Evolutionary conservation across 2,329 filamentous ascomycete species (phyloP).

Genomic region (Cladophialophora chaetospira): DNA sequence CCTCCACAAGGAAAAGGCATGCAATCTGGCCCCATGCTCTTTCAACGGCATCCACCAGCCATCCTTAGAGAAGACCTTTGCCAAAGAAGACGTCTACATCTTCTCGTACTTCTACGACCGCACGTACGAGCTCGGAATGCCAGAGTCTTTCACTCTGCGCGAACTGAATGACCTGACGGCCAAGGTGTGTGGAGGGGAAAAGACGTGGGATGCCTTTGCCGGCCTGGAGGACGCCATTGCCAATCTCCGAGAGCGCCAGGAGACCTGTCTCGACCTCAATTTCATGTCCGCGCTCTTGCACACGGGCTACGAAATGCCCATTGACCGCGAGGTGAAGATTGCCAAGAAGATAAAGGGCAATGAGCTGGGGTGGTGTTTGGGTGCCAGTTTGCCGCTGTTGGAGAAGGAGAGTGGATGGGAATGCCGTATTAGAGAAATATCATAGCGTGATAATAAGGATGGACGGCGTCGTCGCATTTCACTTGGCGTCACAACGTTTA

Average conservation of each 20-base stretch:
- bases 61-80: conserved; percentile 86
- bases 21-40: conserved; percentile 85
- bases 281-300: conserved; percentile 94
- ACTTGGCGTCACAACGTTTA: background rate
- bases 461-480: background rate
- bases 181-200: conserved; percentile 78
- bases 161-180: conserved; percentile 85
- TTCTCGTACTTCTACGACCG: conserved; percentile 99
- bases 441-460: conserved; percentile 45
- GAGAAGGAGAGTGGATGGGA: conserved; percentile 83
- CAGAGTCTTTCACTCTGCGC: conserved; percentile 89
- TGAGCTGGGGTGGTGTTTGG: conserved; percentile 96
- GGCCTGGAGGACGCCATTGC: conserved; percentile 74
- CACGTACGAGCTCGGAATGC: conserved; percentile 91
- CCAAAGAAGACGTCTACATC: conserved; percentile 88
- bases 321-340: conserved; percentile 93
- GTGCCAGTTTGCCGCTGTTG: conserved; percentile 86
- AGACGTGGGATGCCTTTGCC: conserved; percentile 77
- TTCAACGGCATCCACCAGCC: conserved; percentile 98
- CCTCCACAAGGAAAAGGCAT: conserved; percentile 80
- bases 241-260: conserved; percentile 78
- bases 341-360: conserved; percentile 98
- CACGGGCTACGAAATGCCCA: conserved; percentile 96
- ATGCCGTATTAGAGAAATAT: conserved; percentile 78
- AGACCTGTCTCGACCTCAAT: conserved; percentile 92